Evolutionary conservation across 192 early-diverging fungal genomes (phyloP).

Genomic region (Rhizophagus sp.): DNA sequence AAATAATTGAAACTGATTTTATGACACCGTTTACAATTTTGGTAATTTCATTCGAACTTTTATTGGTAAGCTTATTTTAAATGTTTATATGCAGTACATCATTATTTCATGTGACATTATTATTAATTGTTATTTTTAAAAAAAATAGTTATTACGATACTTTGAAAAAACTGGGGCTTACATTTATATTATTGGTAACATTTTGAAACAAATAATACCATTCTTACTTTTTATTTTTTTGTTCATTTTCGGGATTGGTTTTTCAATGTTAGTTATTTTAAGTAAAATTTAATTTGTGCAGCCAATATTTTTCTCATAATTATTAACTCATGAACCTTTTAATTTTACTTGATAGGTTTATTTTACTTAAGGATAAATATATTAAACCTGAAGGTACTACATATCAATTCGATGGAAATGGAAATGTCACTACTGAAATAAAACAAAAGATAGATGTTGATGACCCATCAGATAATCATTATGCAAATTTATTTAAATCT

Average conservation of each 20-base stretch:
- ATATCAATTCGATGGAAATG: no score
- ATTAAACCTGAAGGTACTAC: no score
- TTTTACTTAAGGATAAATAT: neutral
- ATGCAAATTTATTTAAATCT: neutral
- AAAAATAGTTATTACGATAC: neutral
- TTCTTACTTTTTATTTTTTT: neutral
- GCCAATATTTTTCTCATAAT: neutral
- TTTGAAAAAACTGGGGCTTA: neutral
- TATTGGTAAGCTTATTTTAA: neutral
- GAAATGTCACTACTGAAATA: no score
- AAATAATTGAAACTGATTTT: no score
- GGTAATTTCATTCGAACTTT: neutral
- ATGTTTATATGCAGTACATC: neutral
- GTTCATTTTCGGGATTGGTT: neutral
- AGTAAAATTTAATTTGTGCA: neutral
- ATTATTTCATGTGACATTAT: no score
- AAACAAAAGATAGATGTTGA: no score
- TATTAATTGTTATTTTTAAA: no score
- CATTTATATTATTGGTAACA: constrained; percentile 2
- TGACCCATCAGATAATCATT: neutral
- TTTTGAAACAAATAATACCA: neutral
- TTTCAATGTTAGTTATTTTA: neutral
- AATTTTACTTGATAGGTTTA: neutral
- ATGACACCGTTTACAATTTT: neutral
- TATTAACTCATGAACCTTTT: neutral